These are phyloP conservation scores for Diddensiella santjacobensis DNA, from an alignment of 805 yeast genomes.

Conservation along the genomic window DNA sequence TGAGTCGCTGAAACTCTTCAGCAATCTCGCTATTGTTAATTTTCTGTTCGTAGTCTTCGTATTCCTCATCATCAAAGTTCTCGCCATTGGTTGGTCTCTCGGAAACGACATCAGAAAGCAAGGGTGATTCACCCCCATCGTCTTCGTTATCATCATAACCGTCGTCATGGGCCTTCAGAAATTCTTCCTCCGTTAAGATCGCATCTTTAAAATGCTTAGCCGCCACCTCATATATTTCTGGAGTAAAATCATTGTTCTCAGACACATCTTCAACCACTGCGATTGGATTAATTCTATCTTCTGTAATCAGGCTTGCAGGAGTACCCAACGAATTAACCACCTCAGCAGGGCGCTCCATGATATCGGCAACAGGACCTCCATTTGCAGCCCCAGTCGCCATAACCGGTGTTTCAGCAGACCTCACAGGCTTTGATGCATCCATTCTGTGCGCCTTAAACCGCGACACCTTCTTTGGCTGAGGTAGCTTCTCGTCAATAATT, in stretches of 20 bases:
- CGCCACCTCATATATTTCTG: slow-evolving; percentile 21
- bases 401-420: slow-evolving; percentile 27
- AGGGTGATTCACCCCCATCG: slow-evolving; percentile 36
- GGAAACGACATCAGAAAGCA: slow-evolving; percentile 45
- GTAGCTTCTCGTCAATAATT: slow-evolving; percentile 7
- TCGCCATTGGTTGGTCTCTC: slow-evolving; percentile 24
- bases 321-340: background rate
- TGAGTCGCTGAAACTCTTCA: slow-evolving; percentile 52
- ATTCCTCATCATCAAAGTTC: slow-evolving; percentile 18
- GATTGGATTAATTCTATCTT: background rate
- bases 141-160: slow-evolving; percentile 20
- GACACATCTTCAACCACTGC: background rate
- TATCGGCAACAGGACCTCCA: slow-evolving; percentile 13
- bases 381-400: slow-evolving; percentile 22
- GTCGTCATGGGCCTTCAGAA: slow-evolving; percentile 21
- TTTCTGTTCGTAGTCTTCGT: slow-evolving; percentile 31
- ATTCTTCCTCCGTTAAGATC: slow-evolving; percentile 23
- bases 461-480: slow-evolving; percentile 25
- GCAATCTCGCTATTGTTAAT: slow-evolving; percentile 46
- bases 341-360: slow-evolving; percentile 9
- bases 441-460: slow-evolving; percentile 27
- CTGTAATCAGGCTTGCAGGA: background rate
- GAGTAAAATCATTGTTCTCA: background rate
- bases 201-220: slow-evolving; percentile 16
- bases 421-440: background rate